A percentile compares a stretch with the other conserved stretches of the same genome.
These are phyloP conservation scores for Aspergillus vadensis DNA, from an alignment of 2,329 filamentous ascomycete species.

Conservation along the genomic window DNA sequence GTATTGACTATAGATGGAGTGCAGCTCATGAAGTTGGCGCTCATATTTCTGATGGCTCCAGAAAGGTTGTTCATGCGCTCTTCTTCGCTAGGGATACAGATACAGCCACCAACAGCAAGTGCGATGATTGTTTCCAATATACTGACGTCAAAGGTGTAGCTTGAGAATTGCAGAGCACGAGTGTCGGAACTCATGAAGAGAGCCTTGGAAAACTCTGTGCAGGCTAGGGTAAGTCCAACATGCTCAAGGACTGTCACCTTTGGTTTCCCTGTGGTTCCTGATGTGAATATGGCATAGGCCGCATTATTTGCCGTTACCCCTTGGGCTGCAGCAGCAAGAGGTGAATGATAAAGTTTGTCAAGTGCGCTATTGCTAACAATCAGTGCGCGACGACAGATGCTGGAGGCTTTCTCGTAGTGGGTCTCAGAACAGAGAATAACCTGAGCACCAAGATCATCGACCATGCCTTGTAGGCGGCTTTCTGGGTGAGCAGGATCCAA, in stretches of 20 bases:
- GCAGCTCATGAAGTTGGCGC: conserved; percentile 57
- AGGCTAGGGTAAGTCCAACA: conserved; percentile 57
- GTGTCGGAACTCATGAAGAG: conserved; percentile 55
- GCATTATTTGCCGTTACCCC: conserved; percentile 30
- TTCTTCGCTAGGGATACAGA: conserved; percentile 59
- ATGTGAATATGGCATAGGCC: conserved; percentile 65
- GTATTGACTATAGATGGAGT: conserved; percentile 61
- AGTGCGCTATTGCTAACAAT: conserved; percentile 33
- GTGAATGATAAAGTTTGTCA: conserved; percentile 27
- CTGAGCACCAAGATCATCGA: conserved; percentile 38
- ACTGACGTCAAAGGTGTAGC: conserved; percentile 58
- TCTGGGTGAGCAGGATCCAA: conserved; percentile 45
- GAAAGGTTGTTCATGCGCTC: conserved; percentile 55
- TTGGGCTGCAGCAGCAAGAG: conserved; percentile 17
- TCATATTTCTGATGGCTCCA: conserved; percentile 53
- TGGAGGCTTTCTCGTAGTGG: conserved; percentile 32
- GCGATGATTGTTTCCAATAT: conserved; percentile 58
- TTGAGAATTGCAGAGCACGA: conserved; percentile 62
- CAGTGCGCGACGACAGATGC: conserved; percentile 31
- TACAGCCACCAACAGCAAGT: conserved; percentile 59
- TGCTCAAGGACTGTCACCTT: conserved; percentile 67
- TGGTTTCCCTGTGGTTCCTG: conserved; percentile 58
- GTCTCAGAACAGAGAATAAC: conserved; percentile 38
- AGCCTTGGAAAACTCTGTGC: conserved; percentile 54
- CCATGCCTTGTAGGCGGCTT: conserved; percentile 37